These are phyloP conservation scores for Floccularia luteovirens DNA, from an alignment of 768 basidiomycete species.

Conservation along the genomic window DNA sequence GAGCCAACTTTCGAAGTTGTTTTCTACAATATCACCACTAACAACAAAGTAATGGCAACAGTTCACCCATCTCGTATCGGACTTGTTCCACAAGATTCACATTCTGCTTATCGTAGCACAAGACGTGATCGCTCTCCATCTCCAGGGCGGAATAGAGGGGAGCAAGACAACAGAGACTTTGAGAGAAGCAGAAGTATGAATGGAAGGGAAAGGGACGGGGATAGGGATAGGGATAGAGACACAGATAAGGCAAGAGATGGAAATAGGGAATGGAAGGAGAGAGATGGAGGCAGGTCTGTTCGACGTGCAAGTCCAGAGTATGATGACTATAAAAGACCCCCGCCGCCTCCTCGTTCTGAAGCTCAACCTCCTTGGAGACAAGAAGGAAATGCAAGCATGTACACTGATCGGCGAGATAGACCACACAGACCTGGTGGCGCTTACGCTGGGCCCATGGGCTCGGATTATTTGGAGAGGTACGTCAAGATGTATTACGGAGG, in stretches of 20 bases:
- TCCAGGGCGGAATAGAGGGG: constrained; percentile 22
- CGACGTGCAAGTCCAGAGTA: constrained; percentile 53
- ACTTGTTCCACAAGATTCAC: constrained; percentile 46
- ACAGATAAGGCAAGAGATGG: constrained; percentile 10
- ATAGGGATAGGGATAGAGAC: constrained; percentile 12
- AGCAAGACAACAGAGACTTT: constrained; percentile 5
- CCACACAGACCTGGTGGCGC: constrained; percentile 20
- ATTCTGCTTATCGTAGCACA: constrained; percentile 14
- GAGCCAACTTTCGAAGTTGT: too few species aligned
- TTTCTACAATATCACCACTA: too few species aligned
- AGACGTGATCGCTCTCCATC: constrained; percentile 44
- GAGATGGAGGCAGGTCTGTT: constrained; percentile 9
- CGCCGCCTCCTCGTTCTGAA: constrained; percentile 28
- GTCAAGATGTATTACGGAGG: constrained; percentile 9
- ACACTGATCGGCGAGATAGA: constrained; percentile 29
- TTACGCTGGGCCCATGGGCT: constrained; percentile 20
- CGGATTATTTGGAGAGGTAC: constrained; percentile 67
- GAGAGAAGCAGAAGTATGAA: constrained; percentile 6
- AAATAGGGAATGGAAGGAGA: constrained; percentile 9
- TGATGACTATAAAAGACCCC: constrained; percentile 43
- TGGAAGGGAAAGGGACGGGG: constrained; percentile 16
- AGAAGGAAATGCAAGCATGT: constrained; percentile 54
- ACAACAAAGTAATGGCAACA: constrained; percentile 44
- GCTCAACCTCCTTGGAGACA: constrained; percentile 35
- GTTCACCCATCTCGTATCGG: constrained; percentile 69